These are phyloP conservation scores for Leccinum imitatum DNA, from an alignment of 768 basidiomycete species.

Conservation along the genomic window DNA sequence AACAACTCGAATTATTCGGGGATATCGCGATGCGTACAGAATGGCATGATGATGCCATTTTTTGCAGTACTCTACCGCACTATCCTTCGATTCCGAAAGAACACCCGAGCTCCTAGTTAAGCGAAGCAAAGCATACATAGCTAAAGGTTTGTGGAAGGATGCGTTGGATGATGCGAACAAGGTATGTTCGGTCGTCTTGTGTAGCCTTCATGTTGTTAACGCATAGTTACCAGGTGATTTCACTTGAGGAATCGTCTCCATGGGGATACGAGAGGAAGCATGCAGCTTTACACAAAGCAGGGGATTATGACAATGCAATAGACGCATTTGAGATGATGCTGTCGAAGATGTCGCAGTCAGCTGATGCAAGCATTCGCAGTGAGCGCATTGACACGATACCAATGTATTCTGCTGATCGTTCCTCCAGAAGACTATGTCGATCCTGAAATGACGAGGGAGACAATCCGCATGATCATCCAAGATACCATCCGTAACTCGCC, in stretches of 20 bases:
- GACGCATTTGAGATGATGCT: constrained; percentile 7
- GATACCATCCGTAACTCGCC: not conserved
- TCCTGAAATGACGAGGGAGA: no score
- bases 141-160: not conserved
- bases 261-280: constrained; percentile 3
- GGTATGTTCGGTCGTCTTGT: not conserved
- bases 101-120: not conserved
- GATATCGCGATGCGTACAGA: not conserved
- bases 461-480: not conserved
- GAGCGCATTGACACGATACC: not conserved
- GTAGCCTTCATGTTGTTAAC: not conserved
- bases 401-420: not conserved
- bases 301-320: not conserved
- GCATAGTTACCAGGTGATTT: not conserved
- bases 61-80: not conserved
- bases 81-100: not conserved
- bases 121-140: not conserved
- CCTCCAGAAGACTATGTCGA: not conserved
- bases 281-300: not conserved
- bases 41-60: not conserved
- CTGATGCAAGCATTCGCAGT: not conserved
- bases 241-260: constrained; percentile 1
- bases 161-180: constrained; percentile 1
- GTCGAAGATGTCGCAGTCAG: not conserved
- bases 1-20: not conserved